Percentiles rank a stretch among this genome's conserved stretches.
Conservation (phyloP, 1,284 basidiomycete genomes). For the Pholiota adiposa region DNA sequence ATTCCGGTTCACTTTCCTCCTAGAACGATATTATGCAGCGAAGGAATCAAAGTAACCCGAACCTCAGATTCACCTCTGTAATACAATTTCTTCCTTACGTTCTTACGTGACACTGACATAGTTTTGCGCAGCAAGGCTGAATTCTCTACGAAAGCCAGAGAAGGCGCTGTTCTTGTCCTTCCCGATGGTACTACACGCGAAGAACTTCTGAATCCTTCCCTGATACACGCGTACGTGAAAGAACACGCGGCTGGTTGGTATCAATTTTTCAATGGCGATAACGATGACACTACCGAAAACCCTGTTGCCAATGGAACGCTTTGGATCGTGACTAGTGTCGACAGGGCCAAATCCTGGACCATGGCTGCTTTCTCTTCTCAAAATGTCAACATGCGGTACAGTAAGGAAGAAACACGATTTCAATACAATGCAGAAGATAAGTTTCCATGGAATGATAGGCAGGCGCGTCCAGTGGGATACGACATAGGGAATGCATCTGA, state of each 20-base stretch:
- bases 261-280: constrained; percentile 2
- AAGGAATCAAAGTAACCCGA: background rate
- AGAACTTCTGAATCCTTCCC: constrained; percentile 7
- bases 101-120: background rate
- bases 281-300: background rate
- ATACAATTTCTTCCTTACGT: too few species aligned
- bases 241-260: constrained; percentile 5
- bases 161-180: constrained; percentile 13
- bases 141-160: constrained; percentile 3
- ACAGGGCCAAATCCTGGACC: background rate
- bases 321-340: background rate
- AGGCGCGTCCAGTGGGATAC: background rate
- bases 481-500: background rate
- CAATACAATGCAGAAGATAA: background rate
- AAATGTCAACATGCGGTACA: background rate
- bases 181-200: constrained; percentile 13
- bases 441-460: background rate
- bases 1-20: background rate
- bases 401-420: background rate
- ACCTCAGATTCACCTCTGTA: background rate
- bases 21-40: background rate
- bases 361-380: background rate
- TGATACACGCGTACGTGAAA: constrained; percentile 8
- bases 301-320: background rate
- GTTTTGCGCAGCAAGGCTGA: too few species aligned